These are phyloP conservation scores for Salix dunnii DNA, from an alignment of 345 rosid species.

Conservation along the genomic window DNA sequence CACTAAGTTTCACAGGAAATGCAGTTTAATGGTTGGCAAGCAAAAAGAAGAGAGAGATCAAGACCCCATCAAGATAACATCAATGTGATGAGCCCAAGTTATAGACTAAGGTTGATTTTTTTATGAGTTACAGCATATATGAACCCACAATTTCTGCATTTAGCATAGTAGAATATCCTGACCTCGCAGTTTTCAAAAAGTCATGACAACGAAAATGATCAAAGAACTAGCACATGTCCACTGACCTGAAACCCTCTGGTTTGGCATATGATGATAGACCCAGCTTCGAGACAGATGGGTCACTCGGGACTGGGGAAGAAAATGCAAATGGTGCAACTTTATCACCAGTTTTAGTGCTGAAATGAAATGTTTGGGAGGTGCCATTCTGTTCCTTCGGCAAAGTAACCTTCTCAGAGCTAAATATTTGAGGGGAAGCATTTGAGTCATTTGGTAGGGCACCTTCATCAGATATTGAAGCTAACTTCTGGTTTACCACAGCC, in stretches of 20 bases:
- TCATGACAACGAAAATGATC: neutral
- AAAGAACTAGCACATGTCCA: neutral
- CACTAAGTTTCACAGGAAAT: neutral
- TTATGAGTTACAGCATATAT: neutral
- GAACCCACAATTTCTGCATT: neutral
- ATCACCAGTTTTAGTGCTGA: slow-evolving; percentile 20
- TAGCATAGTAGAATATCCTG: neutral
- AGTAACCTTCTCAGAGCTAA: slow-evolving; percentile 28
- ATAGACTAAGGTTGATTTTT: neutral
- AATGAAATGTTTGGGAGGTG: slow-evolving; percentile 13
- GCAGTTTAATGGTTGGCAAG: neutral
- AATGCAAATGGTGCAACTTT: slow-evolving; percentile 20
- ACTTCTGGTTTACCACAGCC: slow-evolving; percentile 24
- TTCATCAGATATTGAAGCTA: slow-evolving; percentile 28
- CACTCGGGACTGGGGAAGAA: slow-evolving; percentile 24
- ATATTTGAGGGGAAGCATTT: slow-evolving; percentile 19
- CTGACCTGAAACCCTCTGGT: slow-evolving; percentile 47
- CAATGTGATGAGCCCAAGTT: neutral
- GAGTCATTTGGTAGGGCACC: slow-evolving; percentile 20
- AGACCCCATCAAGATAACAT: neutral
- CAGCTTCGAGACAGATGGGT: slow-evolving; percentile 19
- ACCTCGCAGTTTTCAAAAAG: neutral
- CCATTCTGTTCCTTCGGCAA: slow-evolving; percentile 35
- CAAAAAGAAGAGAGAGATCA: neutral
- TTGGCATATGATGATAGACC: slow-evolving; percentile 21